phyloP scores from a whole-genome alignment of 192 early-diverging fungal species.

The Coemansia sp. region DNA sequence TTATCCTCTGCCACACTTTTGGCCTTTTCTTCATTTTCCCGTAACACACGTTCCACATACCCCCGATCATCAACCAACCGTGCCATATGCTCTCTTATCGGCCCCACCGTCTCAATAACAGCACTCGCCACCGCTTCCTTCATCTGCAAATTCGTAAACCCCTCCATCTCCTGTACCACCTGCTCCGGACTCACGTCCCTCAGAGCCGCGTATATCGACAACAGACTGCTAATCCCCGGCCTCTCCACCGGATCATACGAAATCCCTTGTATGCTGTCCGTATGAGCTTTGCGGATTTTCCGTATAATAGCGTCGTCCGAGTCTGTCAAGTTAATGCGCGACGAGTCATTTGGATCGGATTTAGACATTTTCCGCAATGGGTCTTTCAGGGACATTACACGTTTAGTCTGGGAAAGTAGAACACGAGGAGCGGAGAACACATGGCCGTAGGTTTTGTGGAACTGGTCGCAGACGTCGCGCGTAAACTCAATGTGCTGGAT shows the following conservation, averaged over 20 bases:
- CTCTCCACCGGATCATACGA: constrained; percentile 68
- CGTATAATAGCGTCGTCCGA: constrained; percentile 59
- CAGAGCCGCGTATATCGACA: constrained; percentile 72
- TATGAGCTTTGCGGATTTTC: constrained; percentile 72
- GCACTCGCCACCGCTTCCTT: constrained; percentile 74
- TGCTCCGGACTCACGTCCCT: constrained; percentile 41
- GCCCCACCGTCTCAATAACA: constrained; percentile 59
- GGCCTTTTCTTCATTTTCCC: constrained; percentile 67
- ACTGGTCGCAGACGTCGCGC: constrained; percentile 70
- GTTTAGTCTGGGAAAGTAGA: constrained; percentile 64
- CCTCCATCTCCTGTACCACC: constrained; percentile 53
- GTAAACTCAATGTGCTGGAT: constrained; percentile 88
- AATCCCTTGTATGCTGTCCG: constrained; percentile 67
- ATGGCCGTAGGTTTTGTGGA: constrained; percentile 71
- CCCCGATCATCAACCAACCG: constrained; percentile 59
- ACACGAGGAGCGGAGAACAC: constrained; percentile 70
- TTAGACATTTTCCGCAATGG: constrained; percentile 89
- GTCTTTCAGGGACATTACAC: constrained; percentile 82
- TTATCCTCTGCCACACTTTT: constrained; percentile 59
- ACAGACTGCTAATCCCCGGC: constrained; percentile 82
- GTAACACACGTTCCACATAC: constrained; percentile 65
- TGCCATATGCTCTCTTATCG: constrained; percentile 66
- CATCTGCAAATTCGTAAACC: constrained; percentile 58
- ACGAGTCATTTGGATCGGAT: constrained; percentile 65
- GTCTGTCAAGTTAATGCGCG: constrained; percentile 79